Evolutionary conservation across 345 rosid species (phyloP).

Genomic region (Eucalyptus sp.): DNA sequence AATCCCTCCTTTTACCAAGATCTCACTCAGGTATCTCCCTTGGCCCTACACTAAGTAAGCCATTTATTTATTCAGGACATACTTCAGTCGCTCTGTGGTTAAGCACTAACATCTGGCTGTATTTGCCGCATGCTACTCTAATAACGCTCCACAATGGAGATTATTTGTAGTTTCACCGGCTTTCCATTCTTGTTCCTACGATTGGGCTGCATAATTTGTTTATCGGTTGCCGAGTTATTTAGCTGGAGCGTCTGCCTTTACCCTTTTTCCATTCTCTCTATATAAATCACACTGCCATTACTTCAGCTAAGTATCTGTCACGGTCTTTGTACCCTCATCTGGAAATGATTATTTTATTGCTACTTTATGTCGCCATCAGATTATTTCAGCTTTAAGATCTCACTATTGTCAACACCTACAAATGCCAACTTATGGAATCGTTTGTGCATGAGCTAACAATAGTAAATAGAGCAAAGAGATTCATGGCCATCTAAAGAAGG

Average conservation of each 20-base stretch:
- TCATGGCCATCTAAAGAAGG: neutral
- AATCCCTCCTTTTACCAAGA: neutral
- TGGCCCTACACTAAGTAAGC: neutral
- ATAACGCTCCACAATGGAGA: neutral
- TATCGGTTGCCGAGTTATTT: neutral
- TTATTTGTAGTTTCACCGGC: neutral
- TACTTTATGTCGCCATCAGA: neutral
- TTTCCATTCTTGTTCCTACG: neutral
- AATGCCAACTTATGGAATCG: neutral
- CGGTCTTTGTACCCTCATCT: neutral
- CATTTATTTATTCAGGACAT: neutral
- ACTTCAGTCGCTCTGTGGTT: neutral
- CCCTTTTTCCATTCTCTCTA: neutral
- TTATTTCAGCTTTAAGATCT: neutral
- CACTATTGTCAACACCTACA: neutral
- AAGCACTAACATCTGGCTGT: neutral
- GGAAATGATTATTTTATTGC: neutral
- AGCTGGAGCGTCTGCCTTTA: neutral
- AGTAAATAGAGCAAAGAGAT: neutral
- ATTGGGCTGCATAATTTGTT: neutral
- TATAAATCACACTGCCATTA: neutral
- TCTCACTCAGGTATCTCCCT: neutral
- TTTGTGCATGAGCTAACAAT: neutral
- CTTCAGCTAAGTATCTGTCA: neutral
- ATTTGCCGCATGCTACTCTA: neutral